phyloP scores from a whole-genome alignment of 2,329 filamentous ascomycete genomes.

The Scedosporium dehoogii region DNA sequence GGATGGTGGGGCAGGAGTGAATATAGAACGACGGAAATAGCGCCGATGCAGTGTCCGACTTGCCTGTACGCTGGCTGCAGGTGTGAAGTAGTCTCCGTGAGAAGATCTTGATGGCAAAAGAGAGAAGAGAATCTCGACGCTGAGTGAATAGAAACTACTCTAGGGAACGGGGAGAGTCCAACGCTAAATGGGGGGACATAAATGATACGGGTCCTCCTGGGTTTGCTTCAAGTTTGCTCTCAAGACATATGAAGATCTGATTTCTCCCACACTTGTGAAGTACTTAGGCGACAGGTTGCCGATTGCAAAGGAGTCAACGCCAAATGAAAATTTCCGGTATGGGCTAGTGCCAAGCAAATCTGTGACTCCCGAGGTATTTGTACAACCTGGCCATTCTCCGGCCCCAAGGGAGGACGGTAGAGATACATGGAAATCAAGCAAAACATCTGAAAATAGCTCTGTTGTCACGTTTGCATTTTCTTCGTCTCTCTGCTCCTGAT shows the following conservation, averaged over 20 bases:
- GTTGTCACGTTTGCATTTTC: background rate
- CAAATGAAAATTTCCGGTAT: background rate
- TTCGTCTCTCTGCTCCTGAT: background rate
- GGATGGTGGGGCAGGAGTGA: constrained; percentile 1
- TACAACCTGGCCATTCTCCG: background rate
- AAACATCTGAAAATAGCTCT: background rate
- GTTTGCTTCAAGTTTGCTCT: no score
- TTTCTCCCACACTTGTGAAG: no score
- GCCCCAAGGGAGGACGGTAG: background rate
- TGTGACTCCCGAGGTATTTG: background rate
- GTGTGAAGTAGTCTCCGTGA: no score
- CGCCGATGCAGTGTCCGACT: background rate
- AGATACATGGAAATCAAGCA: background rate
- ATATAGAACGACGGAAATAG: background rate
- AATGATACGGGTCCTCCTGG: no score
- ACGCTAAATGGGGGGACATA: no score
- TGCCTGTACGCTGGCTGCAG: background rate
- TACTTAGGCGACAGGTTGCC: no score
- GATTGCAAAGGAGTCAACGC: no score
- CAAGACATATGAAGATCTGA: no score
- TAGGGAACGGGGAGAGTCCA: no score
- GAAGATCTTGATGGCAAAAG: no score
- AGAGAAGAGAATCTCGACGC: no score
- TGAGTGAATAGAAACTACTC: no score
- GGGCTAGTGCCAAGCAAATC: background rate